Conservation (phyloP, 495 filamentous ascomycete genomes). For the Tuber calosporum region DNA sequence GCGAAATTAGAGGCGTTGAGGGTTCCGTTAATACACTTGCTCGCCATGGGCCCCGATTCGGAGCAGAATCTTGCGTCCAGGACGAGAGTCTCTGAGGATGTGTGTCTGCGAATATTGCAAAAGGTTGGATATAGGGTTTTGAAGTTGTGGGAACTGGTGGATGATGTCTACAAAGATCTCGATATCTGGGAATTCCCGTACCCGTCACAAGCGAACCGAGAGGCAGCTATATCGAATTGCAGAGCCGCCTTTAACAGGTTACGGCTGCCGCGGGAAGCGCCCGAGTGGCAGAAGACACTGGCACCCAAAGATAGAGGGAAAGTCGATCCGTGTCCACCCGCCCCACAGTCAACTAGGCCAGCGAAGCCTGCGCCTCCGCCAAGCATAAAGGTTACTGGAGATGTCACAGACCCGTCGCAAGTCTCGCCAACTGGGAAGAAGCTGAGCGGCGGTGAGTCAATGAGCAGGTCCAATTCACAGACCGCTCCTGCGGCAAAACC, state of each 20-base stretch:
- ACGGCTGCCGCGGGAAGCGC: slow-evolving; percentile 55
- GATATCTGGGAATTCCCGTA: slow-evolving; percentile 63
- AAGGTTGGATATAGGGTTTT: slow-evolving; percentile 46
- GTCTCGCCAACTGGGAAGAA: slow-evolving; percentile 45
- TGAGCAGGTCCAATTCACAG: slow-evolving; percentile 46
- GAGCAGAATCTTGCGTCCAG: slow-evolving; percentile 50
- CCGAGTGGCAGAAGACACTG: slow-evolving; percentile 60
- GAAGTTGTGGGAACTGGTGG: slow-evolving; percentile 48
- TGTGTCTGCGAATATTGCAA: slow-evolving; percentile 48
- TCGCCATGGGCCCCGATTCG: slow-evolving; percentile 54
- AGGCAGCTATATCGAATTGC: slow-evolving; percentile 60
- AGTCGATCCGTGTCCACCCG: slow-evolving; percentile 53
- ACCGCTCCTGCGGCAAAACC: slow-evolving; percentile 46
- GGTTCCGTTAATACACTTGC: slow-evolving; percentile 53
- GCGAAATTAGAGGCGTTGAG: slow-evolving; percentile 46
- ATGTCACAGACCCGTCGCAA: slow-evolving; percentile 43
- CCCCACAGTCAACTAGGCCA: slow-evolving; percentile 46
- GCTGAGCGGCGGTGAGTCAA: slow-evolving; percentile 46
- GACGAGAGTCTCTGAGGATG: slow-evolving; percentile 50
- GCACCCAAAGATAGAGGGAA: slow-evolving; percentile 60
- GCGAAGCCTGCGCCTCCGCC: slow-evolving; percentile 48
- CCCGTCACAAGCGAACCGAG: slow-evolving; percentile 52
- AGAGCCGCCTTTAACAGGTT: slow-evolving; percentile 64
- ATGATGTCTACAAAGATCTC: slow-evolving; percentile 60
- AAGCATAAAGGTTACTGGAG: slow-evolving; percentile 45